A percentile compares a stretch with the other conserved stretches of the same genome.
phyloP scores from a whole-genome alignment of 371 early-diverging fungal genomes.

The Mortierella sp. region DNA sequence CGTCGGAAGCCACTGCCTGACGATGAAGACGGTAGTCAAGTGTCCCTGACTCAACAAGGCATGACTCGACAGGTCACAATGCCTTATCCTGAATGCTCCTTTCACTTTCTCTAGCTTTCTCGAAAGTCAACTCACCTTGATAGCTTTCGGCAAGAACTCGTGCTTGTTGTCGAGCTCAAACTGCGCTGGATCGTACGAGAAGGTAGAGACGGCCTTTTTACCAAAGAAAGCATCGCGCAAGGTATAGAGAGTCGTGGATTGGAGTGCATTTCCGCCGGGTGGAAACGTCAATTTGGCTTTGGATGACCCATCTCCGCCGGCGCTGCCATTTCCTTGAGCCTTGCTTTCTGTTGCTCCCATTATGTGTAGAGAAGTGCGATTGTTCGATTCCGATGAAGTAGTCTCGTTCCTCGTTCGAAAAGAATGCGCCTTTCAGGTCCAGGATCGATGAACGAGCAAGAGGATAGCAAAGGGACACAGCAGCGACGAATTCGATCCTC shows the following conservation, averaged over 20 bases:
- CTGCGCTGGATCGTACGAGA: conserved; percentile 49
- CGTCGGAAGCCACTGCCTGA: too few species aligned
- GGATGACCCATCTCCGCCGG: conserved; percentile 32
- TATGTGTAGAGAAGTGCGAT: background rate
- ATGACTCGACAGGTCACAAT: too few species aligned
- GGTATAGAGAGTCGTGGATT: conserved; percentile 29
- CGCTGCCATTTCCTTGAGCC: conserved; percentile 21
- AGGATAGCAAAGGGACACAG: too few species aligned
- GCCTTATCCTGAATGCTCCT: too few species aligned
- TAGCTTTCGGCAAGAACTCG: conserved; percentile 52
- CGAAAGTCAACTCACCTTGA: conserved; percentile 36
- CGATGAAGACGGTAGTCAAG: too few species aligned
- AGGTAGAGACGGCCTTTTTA: conserved; percentile 44
- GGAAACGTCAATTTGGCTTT: conserved; percentile 39
- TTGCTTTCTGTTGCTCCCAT: conserved; percentile 54
- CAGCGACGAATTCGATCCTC: too few species aligned
- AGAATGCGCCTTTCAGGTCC: too few species aligned
- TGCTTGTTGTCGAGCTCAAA: conserved; percentile 39
- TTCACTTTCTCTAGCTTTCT: too few species aligned
- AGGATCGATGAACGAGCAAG: too few species aligned
- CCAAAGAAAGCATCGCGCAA: conserved; percentile 44
- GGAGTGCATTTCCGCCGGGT: conserved; percentile 27
- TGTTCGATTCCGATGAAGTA: too few species aligned
- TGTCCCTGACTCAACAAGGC: background rate
- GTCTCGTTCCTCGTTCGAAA: too few species aligned